These are phyloP conservation scores for Scheffersomyces parashehatae DNA, from an alignment of 1,139 yeast species.

Conservation along the genomic window DNA sequence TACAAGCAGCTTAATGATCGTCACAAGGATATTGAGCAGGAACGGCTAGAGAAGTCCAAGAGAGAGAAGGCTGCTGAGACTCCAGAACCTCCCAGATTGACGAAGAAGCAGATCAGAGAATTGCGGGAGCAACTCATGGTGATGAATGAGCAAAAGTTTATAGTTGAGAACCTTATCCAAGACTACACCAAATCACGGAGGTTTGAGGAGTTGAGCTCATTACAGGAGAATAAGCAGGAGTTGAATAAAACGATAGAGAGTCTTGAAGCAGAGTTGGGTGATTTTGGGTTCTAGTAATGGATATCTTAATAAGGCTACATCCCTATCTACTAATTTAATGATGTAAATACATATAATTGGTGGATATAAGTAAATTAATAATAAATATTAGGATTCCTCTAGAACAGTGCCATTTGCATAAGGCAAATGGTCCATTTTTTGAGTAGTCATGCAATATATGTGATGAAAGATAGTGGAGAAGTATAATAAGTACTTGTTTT, in stretches of 20 bases:
- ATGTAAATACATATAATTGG: no score
- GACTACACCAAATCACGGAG: slow-evolving; percentile 65
- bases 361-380: no score
- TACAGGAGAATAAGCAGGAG: slow-evolving; percentile 62
- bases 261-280: slow-evolving; percentile 61
- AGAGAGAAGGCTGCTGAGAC: slow-evolving; percentile 2
- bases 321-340: no score
- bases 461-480: no score
- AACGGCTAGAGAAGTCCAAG: slow-evolving; percentile 5
- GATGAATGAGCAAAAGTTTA: slow-evolving; percentile 75
- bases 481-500: neutral
- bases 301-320: no score
- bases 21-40: slow-evolving; percentile 24
- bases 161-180: slow-evolving; percentile 64
- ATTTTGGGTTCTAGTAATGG: slow-evolving; percentile 50
- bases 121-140: slow-evolving; percentile 81
- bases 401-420: no score
- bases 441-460: no score
- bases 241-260: slow-evolving; percentile 51
- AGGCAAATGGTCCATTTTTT: no score
- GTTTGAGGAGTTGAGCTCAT: slow-evolving; percentile 72
- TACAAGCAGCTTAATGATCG: slow-evolving; percentile 30
- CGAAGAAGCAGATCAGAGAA: slow-evolving; percentile 55
- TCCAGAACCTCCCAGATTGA: slow-evolving; percentile 25
- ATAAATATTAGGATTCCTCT: no score